A percentile compares a stretch with the other conserved stretches of the same genome.
Evolutionary conservation across 2,329 filamentous ascomycete genomes (phyloP).

Genomic region (Arthrobotrys iridis): DNA sequence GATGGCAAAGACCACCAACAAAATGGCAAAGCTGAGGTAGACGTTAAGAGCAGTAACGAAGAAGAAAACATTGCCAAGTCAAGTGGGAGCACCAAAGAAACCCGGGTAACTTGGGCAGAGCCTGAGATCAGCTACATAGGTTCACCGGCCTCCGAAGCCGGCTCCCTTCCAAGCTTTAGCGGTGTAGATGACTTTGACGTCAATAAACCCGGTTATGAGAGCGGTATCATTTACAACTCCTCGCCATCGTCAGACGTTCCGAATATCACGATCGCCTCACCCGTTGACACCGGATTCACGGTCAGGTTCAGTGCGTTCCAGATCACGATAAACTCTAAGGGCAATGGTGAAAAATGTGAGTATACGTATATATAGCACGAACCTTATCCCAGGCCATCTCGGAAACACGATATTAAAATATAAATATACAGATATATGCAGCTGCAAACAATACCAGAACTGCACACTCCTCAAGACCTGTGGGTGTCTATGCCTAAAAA

Average conservation of each 20-base stretch:
- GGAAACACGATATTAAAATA: neutral
- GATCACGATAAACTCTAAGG: conserved; percentile 9
- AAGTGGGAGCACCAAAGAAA: neutral
- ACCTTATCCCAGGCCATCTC: neutral
- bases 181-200: conserved; percentile 2
- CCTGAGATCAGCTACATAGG: too few relatives aligned
- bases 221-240: conserved; percentile 19
- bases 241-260: conserved; percentile 15
- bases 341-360: conserved; percentile 10
- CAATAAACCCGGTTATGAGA: neutral
- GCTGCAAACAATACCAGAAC: conserved; percentile 25
- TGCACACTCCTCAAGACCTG: conserved; percentile 27
- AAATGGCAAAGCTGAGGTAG: neutral
- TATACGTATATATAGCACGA: too few relatives aligned
- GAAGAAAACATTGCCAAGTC: neutral
- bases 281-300: conserved; percentile 14
- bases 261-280: conserved; percentile 29
- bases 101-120: neutral
- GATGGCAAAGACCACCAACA: neutral
- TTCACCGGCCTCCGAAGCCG: too few relatives aligned
- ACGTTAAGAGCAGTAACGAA: neutral
- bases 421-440: conserved; percentile 12
- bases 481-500: conserved; percentile 11
- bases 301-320: conserved; percentile 20
- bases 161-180: neutral